Percentiles rank a stretch among this genome's conserved stretches.
phyloP scores from a whole-genome alignment of 2,329 filamentous ascomycete genomes.

The Fusarium proliferatum region DNA sequence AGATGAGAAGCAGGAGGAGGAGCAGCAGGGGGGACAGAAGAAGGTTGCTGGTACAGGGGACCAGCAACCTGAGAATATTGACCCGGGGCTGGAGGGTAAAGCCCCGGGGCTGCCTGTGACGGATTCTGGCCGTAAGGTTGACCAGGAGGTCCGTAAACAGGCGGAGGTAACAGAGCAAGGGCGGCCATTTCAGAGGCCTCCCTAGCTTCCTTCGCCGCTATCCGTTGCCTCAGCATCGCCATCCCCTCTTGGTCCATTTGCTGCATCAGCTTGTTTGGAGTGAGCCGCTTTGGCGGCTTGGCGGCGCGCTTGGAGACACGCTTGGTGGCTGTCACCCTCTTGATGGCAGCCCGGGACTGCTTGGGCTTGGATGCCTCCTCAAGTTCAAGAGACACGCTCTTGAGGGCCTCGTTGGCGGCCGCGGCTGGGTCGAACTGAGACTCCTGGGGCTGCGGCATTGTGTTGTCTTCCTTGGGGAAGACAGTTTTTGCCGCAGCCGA shows the following conservation, averaged over 20 bases:
- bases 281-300: neutral
- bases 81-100: neutral
- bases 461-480: too few relatives aligned
- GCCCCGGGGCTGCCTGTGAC: neutral
- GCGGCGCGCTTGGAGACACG: neutral
- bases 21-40: neutral
- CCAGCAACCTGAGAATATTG: neutral
- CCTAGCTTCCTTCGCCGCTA: too few relatives aligned
- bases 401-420: neutral
- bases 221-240: too few relatives aligned
- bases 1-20: too few relatives aligned
- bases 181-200: too few relatives aligned
- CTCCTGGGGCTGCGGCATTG: neutral
- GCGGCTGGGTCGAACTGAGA: neutral
- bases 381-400: neutral
- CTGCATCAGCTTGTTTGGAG: neutral
- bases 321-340: neutral
- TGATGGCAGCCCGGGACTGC: neutral
- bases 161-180: neutral
- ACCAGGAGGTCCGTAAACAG: neutral
- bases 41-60: neutral
- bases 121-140: neutral
- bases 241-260: neutral
- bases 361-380: neutral
- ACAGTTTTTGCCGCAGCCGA: too few relatives aligned